A percentile compares a stretch with the other conserved stretches of the same genome.
phyloP scores from a whole-genome alignment of 176 grass and related monocot genomes.

The Juncus effusus region DNA sequence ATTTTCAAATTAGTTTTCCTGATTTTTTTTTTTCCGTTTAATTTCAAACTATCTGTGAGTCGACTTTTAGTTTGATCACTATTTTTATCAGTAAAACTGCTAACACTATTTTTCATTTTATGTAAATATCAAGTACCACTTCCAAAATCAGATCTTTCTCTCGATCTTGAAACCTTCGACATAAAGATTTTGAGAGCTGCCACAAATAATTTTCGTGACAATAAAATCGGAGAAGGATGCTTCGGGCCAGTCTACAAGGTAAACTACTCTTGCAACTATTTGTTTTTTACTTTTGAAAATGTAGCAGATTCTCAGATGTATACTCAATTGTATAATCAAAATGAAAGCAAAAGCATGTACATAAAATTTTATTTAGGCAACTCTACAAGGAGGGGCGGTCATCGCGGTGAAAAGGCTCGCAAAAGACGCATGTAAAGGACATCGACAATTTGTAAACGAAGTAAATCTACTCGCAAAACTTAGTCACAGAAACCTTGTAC shows the following conservation, averaged over 20 bases:
- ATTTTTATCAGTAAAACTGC: not conserved
- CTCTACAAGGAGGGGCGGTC: not conserved
- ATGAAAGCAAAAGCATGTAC: not conserved
- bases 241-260: constrained; percentile 25
- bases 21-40: too few relatives aligned
- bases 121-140: not conserved
- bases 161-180: constrained; percentile 5
- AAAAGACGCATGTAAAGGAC: constrained; percentile 8
- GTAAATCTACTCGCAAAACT: constrained; percentile 27
- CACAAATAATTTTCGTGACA: constrained; percentile 28
- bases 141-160: not conserved
- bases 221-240: not conserved
- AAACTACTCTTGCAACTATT: not conserved
- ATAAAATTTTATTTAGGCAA: not conserved
- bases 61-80: too few relatives aligned
- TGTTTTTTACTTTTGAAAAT: too few relatives aligned
- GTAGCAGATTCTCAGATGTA: too few relatives aligned
- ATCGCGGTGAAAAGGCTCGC: constrained; percentile 29
- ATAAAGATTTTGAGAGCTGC: constrained; percentile 12
- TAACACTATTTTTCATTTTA: not conserved
- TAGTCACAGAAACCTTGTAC: constrained; percentile 28
- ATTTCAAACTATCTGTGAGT: too few relatives aligned
- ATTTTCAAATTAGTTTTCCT: not conserved
- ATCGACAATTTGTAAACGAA: constrained; percentile 23
- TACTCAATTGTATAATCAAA: too few relatives aligned